Evolutionary conservation across 768 basidiomycete genomes (phyloP), one percentile per base, ranked within the genome.

Genomic region (Termitomyces sp.): DNA sequence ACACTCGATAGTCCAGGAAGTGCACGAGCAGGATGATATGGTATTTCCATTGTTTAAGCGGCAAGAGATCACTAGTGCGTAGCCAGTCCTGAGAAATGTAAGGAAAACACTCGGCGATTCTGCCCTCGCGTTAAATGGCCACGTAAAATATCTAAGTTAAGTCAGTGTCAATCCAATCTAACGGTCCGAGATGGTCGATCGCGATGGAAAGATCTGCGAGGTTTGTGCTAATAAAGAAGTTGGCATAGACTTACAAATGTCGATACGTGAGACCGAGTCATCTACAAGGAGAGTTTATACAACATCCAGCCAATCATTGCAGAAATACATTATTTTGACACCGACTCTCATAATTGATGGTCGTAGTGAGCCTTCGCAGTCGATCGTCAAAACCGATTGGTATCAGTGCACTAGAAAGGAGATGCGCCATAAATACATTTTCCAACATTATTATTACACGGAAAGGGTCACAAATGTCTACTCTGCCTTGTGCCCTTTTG

Each of bases 401-500:
- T 18, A n/a, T 42, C 7, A 54, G 14, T 31, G 42, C 29, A 14
- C 16, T 43, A 6, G 29, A 43, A 43, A 12, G 27, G 39, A 43
- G 5, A 31, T 29, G 12, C 27, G 54, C 48, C 61, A 43, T 46
- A 52, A 50, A 49, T 62, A 57, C 52, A 62, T 46, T 51, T 59
- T 57, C 9, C 26, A 47, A 50, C 48, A 56, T 44, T 29, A 52
- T 32, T 20, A 41, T 56, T 59, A 59, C 39, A 59, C 34, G 31
- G 46, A 43, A 39, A 36, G 47, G 43, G 48, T 55, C 52, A 51
- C 43, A 59, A 43, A 52, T 58, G n/a, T 58, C 67, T 76, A 80
- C 69, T 80, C 77, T 22, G 72, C 62, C 69, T 80, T 79, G 43
- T 67, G 63, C 16, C 68, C 68, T 57, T 79, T 79, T 8, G 67